Conservation (phyloP, 257 asterid species). For the Penstemon davidsonii region DNA sequence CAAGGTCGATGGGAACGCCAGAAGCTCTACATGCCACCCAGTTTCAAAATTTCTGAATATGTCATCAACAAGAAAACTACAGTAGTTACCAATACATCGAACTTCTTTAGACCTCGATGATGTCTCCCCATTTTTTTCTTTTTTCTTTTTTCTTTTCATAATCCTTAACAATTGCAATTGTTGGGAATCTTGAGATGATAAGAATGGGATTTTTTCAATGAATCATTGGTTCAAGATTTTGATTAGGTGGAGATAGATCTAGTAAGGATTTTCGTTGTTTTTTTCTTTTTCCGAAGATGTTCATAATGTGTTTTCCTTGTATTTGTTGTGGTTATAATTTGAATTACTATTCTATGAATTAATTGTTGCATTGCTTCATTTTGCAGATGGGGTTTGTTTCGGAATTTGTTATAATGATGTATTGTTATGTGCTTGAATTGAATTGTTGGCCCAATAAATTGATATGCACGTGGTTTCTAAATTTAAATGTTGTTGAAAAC, state of each 20-base stretch:
- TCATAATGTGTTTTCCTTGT: too few relatives aligned
- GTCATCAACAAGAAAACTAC: not conserved
- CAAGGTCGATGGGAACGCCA: slow-evolving; percentile 52
- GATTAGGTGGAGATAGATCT: not conserved
- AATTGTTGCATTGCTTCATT: too few relatives aligned
- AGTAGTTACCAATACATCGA: not conserved
- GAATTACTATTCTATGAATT: too few relatives aligned
- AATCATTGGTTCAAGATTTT: not conserved
- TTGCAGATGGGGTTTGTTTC: too few relatives aligned
- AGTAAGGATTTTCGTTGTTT: not conserved
- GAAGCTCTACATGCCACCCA: slow-evolving; percentile 37
- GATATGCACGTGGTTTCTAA: too few relatives aligned
- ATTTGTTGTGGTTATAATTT: too few relatives aligned
- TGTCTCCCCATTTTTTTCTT: not conserved
- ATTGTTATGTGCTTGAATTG: too few relatives aligned
- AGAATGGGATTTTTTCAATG: not conserved
- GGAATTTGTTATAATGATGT: too few relatives aligned
- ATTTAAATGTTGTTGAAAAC: too few relatives aligned
- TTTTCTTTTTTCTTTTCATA: not conserved
- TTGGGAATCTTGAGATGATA: not conserved
- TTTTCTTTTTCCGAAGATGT: too few relatives aligned
- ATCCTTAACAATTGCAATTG: too few relatives aligned
- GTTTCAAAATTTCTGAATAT: slow-evolving; percentile 1
- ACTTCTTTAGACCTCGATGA: not conserved
- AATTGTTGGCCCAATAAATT: too few relatives aligned